phyloP scores from a whole-genome alignment of 1,139 yeast species.

The Suhomyces taliae region DNA sequence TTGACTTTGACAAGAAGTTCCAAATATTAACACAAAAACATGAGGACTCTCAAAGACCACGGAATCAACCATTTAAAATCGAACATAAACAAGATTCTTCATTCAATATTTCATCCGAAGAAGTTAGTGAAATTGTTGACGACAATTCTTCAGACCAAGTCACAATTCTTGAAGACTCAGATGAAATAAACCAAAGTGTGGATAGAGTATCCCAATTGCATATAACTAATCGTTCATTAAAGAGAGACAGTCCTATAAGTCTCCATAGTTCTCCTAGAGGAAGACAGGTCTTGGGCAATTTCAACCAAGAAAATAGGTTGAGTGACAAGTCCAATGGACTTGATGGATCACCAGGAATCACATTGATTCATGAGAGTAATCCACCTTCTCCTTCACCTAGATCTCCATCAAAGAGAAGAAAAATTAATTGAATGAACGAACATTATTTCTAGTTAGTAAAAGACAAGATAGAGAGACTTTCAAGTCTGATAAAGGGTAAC shows the following conservation, averaged over 20 bases:
- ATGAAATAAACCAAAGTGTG: conserved; percentile 14
- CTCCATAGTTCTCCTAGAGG: conserved; percentile 1
- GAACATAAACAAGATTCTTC: conserved; percentile 5
- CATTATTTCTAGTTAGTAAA: no score
- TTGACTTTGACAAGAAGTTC: conserved; percentile 5
- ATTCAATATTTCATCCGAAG: conserved; percentile 1
- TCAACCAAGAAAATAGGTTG: not conserved
- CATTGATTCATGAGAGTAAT: not conserved
- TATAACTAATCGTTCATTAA: conserved; percentile 4
- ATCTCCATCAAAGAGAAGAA: conserved; percentile 10
- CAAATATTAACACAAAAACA: not conserved
- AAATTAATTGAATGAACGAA: conserved; percentile 1
- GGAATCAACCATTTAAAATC: conserved; percentile 13
- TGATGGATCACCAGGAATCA: not conserved
- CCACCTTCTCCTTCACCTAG: conserved; percentile 5
- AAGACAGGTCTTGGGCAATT: not conserved
- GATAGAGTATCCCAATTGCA: conserved; percentile 16
- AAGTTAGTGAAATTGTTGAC: conserved; percentile 1
- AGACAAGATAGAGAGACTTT: no score
- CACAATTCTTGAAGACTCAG: conserved; percentile 4
- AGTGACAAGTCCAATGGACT: not conserved
- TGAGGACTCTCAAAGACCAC: conserved; percentile 8
- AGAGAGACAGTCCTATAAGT: not conserved
- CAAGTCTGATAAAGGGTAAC: no score
- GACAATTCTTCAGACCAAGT: conserved; percentile 2